A percentile compares a stretch with the other conserved stretches of the same genome.
Conservation (phyloP, 75 land plant genomes). For the Larix kaempferi region DNA sequence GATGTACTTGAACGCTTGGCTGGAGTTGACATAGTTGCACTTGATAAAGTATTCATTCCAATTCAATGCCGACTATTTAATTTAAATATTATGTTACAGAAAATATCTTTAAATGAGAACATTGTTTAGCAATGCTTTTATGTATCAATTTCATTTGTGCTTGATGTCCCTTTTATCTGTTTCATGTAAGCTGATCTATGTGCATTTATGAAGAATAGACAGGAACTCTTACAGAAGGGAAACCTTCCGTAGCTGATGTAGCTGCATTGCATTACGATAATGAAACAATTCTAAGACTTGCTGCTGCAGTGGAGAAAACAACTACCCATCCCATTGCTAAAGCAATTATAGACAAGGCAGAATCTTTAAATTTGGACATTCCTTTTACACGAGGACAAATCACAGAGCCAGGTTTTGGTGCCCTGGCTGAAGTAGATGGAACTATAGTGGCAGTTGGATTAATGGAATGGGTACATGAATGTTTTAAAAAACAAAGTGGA, state of each 20-base stretch:
- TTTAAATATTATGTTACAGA: neutral
- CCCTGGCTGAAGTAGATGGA: slow-evolving; percentile 88
- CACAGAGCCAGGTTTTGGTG: slow-evolving; percentile 96
- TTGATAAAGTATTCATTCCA: slow-evolving; percentile 68
- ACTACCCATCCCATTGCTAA: slow-evolving; percentile 92
- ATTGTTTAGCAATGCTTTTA: neutral
- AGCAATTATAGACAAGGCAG: slow-evolving; percentile 80
- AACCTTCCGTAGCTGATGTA: slow-evolving; percentile 75
- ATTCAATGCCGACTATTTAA: neutral
- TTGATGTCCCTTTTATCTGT: neutral
- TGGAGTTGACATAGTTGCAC: slow-evolving; percentile 59
- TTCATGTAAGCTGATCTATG: slow-evolving; percentile 1
- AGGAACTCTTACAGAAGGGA: slow-evolving; percentile 97
- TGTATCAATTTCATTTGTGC: neutral
- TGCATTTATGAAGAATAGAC: slow-evolving; percentile 40
- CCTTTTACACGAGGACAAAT: slow-evolving; percentile 76
- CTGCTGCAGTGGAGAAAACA: slow-evolving; percentile 95
- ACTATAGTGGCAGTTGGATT: slow-evolving; percentile 79
- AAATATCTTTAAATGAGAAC: neutral
- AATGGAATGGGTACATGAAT: slow-evolving; percentile 73
- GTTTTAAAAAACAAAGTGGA: slow-evolving; percentile 39
- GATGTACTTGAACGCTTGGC: slow-evolving; percentile 97
- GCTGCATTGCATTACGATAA: slow-evolving; percentile 47
- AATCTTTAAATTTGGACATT: slow-evolving; percentile 37
- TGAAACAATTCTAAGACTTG: slow-evolving; percentile 61